A percentile compares a stretch with the other conserved stretches of the same genome.
Conservation (phyloP, 345 rosid genomes). For the Lenwebbia sp. region DNA sequence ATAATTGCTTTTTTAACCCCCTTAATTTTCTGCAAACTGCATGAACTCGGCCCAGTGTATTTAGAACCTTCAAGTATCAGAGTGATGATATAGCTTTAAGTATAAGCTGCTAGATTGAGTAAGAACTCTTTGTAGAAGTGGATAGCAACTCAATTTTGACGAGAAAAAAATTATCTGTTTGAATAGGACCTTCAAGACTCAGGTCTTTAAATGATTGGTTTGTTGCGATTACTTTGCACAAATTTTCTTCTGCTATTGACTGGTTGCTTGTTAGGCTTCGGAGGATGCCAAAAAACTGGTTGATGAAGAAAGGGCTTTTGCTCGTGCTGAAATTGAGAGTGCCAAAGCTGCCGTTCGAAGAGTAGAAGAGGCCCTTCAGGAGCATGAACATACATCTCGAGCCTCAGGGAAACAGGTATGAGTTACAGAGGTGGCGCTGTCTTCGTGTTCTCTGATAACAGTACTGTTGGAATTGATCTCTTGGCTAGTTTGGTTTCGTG, state of each 20-base stretch:
- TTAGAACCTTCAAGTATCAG: neutral
- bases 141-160: neutral
- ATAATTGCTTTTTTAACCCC: neutral
- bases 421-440: neutral
- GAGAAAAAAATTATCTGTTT: neutral
- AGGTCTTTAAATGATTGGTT: no score
- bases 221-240: neutral
- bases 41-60: neutral
- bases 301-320: slow-evolving; percentile 90
- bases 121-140: neutral
- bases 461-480: neutral
- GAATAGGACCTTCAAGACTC: neutral
- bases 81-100: neutral
- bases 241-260: neutral
- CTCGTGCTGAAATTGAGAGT: slow-evolving; percentile 92
- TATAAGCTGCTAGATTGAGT: neutral
- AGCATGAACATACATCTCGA: slow-evolving; percentile 68
- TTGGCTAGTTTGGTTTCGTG: neutral
- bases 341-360: slow-evolving; percentile 95
- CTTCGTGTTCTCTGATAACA: neutral
- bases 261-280: slow-evolving; percentile 49
- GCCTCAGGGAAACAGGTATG: slow-evolving; percentile 60
- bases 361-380: slow-evolving; percentile 90
- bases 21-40: neutral
- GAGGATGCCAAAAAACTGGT: slow-evolving; percentile 96